Conservation (phyloP, 306 rosid genomes). For the Dryas alaskensis region DNA sequence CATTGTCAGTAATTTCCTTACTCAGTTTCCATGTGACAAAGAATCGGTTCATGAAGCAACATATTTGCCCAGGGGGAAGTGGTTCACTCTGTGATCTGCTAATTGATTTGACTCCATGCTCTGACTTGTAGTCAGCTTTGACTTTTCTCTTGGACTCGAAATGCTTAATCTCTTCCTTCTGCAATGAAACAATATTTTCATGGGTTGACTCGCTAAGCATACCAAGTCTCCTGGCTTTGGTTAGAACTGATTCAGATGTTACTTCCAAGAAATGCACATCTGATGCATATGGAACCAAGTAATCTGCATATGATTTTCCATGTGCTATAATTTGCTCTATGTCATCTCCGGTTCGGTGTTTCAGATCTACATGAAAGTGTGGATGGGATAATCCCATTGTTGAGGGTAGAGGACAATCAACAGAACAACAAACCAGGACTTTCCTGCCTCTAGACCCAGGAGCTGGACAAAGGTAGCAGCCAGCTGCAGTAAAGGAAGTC, state of each 20-base stretch:
- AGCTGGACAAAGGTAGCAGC: slow-evolving; percentile 91
- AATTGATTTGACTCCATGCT: slow-evolving; percentile 36
- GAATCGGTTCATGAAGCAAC: slow-evolving; percentile 84
- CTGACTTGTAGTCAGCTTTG: slow-evolving; percentile 31
- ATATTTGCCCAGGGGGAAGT: slow-evolving; percentile 46
- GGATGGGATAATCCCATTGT: slow-evolving; percentile 38
- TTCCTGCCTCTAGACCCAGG: slow-evolving; percentile 80
- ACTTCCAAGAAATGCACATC: slow-evolving; percentile 67
- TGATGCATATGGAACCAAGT: slow-evolving; percentile 46
- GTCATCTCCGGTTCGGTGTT: slow-evolving; percentile 32
- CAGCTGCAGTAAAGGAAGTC: slow-evolving; percentile 85
- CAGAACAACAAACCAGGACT: slow-evolving; percentile 69
- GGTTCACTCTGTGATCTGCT: slow-evolving; percentile 31
- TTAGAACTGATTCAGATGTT: slow-evolving; percentile 50
- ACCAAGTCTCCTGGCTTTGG: slow-evolving; percentile 62
- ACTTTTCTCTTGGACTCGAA: slow-evolving; percentile 55
- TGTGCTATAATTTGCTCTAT: slow-evolving; percentile 45
- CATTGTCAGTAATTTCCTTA: slow-evolving; percentile 28
- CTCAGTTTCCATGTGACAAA: slow-evolving; percentile 55
- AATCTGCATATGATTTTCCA: slow-evolving; percentile 46
- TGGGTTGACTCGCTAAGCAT: slow-evolving; percentile 62
- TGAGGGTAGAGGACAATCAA: slow-evolving; percentile 59
- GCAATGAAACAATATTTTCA: slow-evolving; percentile 45
- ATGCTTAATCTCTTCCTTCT: slow-evolving; percentile 59
- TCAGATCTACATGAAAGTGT: slow-evolving; percentile 29